Base-by-base conservation (phyloP, 2,329 filamentous ascomycete species). In the Trichophyton rubrum region DNA sequence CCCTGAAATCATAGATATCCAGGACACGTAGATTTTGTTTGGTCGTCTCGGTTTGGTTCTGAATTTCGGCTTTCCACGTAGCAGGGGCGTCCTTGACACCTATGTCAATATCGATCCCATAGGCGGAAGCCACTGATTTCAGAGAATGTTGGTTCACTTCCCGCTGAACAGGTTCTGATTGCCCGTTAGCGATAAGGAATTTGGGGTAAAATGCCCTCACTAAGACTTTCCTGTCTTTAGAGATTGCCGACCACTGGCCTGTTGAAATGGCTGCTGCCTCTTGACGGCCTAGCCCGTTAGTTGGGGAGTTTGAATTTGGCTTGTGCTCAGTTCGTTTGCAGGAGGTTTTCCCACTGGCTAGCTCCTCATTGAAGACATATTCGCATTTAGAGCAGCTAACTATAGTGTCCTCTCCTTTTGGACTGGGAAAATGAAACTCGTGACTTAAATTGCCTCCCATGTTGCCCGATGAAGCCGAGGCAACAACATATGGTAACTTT, bases 371-470 rank as follows among this genome's bases (percentile, higher is more conserved):
- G 61, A 87, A 87, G 0, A 87, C 82, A 69, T 91, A 89, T 38
- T 81, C 79, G 70, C 93, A 99, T 9, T 73, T 75, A 22, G 76
- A 75, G 71, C 93, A 99, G 63, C 79, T 85, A 64, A 95, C 83
- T 41, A 99, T 80, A 1, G 83, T 85, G 68, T 99, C 93, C 71
- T 97, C 93, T 6, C 93, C 93, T 57, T 87, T 85, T 0, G 81
- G 70, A 33, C 86, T 89, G 1, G 87, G 81, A 58, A 96, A 86
- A 70, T 96, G 93, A 70, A 95, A 99, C 69, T 99, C 93, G 71
- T 99, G 93, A 71, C 91, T 97, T 41, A 96, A 75, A 65, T 86
- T 87, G 11, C 93, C 93, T 35, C 93, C 93, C 83, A 99, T 99
- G 65, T 90, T 89, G n/a, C 93, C 93, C 0, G 92, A 96, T 71